Base-by-base conservation (phyloP, 2,329 filamentous ascomycete species). In the Cladosporium sp. region DNA sequence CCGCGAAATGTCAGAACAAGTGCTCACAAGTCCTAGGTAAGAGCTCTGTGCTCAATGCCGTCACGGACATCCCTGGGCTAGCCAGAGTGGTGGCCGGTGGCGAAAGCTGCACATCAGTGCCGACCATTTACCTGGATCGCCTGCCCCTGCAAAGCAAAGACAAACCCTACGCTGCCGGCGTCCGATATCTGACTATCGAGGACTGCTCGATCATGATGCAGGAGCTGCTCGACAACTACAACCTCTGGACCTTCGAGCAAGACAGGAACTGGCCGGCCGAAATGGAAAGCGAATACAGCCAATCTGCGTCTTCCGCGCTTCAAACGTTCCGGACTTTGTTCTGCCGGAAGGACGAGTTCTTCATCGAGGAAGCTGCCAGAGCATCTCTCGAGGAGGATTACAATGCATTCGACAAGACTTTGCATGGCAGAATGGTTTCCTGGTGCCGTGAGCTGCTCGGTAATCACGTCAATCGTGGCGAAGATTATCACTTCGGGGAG, bases 41-140 rank as follows among this genome's bases (percentile, higher is more conserved):
- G 39, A 61, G 58, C 50, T 61, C 58, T 2, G 37, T 62, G 0
- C 37, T 64, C n/a, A 64, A 62, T 36, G 51, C 55, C 0, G 1
- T 65, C 3, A 42, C 54, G 2, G 59, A 58, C 19, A 48, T 50
- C 1, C 45, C 50, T 1, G 29, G 52, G 18, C 20, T 64, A 1
- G 56, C 63, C n/a, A 57, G 53, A 39, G 52, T 54, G 19, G 43
- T 47, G 7, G n/a, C 20, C 8, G 52, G 13, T 9, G 58, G 58
- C 27, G 17, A 54, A 39, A 40, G 19, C 6, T 62, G 58, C 22
- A 63, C 58, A 4, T 43, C 42, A 11, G 56, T 56, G 4, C 34
- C 39, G 3, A 59, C 51, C 1, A 32, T 55, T 9, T 62, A 56
- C 29, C 11, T 13, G 7, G n/a, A 22, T 2, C 13, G 40, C 0